Base-by-base conservation (phyloP, 1,284 basidiomycete genomes). In the Ceratobasidium sp. region DNA sequence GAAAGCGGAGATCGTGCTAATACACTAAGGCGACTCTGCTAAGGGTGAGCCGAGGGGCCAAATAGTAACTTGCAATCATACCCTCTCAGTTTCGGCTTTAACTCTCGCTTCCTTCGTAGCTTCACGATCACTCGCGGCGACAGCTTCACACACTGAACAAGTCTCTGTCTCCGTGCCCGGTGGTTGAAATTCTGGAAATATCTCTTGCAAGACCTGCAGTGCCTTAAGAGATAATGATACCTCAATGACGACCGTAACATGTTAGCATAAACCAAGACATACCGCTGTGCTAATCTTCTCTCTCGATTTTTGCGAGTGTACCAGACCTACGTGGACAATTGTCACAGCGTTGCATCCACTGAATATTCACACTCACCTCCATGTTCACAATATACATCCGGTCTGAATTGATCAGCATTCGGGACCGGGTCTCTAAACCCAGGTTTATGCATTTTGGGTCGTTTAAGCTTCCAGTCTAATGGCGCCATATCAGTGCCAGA, bases 301-400 rank as follows among this genome's bases (percentile, higher is more conserved):
- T 49, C 68, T 73, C 10, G 45, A 73, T 51, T 61, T 73, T 49
- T 61, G 68, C 7, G 42, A 35, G 13, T 39, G 68, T 17, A 23
- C 33, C 42, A 73, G 37, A n/a, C 54, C 68, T 73, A 33, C 35
- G 11, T 8, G 33, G 35, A 45, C 17, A 28, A 31, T 42, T 45
- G 7, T 35, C 3, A 61, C 4, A 37, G 49, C 20, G 37, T 23
- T 28, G 11, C 1, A 45, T 10, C 0, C 35, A 64, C 5, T 47
- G 11, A n/a, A 8, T 15, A 11, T 35, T 28, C n/a, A 7, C 45
- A 54, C 51, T 64, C 39, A 49, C 68, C 51, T 13, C 61, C 67
- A 47, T 79, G 78, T 56, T 60, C 65, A 51, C 78, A 79, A 28
- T 65, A 69, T 35, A 79, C 58, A 39, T 79, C 75, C 7, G 39